Conservation (phyloP, 331 rosid genomes). For the Arachis monticola region DNA sequence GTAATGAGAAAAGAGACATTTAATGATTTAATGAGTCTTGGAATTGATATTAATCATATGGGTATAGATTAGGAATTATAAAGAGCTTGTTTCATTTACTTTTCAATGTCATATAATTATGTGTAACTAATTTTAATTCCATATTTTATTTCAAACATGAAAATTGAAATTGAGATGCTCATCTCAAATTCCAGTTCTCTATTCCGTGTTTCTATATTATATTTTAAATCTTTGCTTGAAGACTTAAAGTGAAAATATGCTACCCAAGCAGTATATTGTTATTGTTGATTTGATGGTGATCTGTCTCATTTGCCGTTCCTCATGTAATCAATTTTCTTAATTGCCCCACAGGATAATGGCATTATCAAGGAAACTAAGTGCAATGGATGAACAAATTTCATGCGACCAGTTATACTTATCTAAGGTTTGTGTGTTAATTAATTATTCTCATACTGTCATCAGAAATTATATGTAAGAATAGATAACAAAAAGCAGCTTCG, state of each 20-base stretch:
- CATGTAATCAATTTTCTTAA: neutral
- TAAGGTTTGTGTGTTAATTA: constrained; percentile 47
- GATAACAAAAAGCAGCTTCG: neutral
- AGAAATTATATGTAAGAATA: constrained; percentile 5
- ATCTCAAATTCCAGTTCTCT: too few species aligned
- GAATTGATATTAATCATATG: too few species aligned
- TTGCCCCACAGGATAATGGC: constrained; percentile 62
- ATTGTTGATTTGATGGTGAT: neutral
- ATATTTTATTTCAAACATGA: too few species aligned
- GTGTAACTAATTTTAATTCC: too few species aligned
- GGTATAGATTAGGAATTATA: too few species aligned
- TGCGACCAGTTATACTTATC: constrained; percentile 69
- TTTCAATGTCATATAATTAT: too few species aligned
- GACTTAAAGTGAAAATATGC: neutral
- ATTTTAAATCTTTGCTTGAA: neutral
- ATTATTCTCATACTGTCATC: neutral
- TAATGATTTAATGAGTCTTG: too few species aligned
- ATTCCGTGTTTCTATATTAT: too few species aligned
- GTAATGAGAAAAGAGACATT: too few species aligned
- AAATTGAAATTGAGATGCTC: too few species aligned
- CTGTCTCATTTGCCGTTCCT: neutral
- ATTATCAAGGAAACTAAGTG: constrained; percentile 64
- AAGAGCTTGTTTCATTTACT: too few species aligned
- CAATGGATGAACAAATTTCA: constrained; percentile 70
- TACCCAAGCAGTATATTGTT: neutral